Evolutionary conservation across 2,329 filamentous ascomycete genomes (phyloP).

Genomic region (Paraconiothyrium brasiliense): DNA sequence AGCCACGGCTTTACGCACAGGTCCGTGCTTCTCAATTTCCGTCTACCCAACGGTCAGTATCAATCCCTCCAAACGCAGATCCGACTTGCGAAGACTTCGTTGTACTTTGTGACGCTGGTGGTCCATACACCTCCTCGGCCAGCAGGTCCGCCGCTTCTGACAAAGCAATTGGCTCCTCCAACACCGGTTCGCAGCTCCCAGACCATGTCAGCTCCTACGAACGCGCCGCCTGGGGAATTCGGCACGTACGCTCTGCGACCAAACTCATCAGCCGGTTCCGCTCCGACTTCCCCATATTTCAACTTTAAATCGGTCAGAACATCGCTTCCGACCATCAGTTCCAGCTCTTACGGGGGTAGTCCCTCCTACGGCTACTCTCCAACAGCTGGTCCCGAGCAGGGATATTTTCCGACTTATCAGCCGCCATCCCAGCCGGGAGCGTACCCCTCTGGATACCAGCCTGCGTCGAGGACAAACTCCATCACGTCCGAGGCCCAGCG

Average conservation of each 20-base stretch:
- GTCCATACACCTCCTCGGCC: conserved; percentile 39
- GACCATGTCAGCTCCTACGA: conserved; percentile 39
- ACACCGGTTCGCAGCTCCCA: conserved; percentile 40
- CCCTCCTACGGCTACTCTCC: conserved; percentile 48
- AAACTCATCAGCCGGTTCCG: conserved; percentile 44
- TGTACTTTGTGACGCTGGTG: conserved; percentile 58
- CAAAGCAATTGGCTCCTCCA: conserved; percentile 45
- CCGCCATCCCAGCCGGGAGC: conserved; percentile 36
- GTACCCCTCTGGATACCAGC: conserved; percentile 42
- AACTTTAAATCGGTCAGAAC: conserved; percentile 46
- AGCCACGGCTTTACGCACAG: conserved; percentile 55
- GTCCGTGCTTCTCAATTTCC: conserved; percentile 53
- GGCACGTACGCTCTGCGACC: conserved; percentile 40
- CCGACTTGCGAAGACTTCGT: conserved; percentile 53
- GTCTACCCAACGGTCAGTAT: conserved; percentile 42
- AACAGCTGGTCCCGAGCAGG: conserved; percentile 41
- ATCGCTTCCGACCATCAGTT: conserved; percentile 45
- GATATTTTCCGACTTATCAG: conserved; percentile 45
- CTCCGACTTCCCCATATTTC: conserved; percentile 47
- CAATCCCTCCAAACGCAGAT: conserved; percentile 48
- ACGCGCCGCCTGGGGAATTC: conserved; percentile 36
- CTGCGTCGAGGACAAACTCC: conserved; percentile 36
- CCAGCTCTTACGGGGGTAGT: conserved; percentile 46
- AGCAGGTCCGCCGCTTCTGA: conserved; percentile 41
- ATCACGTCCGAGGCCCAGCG: conserved; percentile 40